These are phyloP conservation scores for Pseudogymnoascus sp. DNA, from an alignment of 2,329 filamentous ascomycete genomes.

Conservation along the genomic window DNA sequence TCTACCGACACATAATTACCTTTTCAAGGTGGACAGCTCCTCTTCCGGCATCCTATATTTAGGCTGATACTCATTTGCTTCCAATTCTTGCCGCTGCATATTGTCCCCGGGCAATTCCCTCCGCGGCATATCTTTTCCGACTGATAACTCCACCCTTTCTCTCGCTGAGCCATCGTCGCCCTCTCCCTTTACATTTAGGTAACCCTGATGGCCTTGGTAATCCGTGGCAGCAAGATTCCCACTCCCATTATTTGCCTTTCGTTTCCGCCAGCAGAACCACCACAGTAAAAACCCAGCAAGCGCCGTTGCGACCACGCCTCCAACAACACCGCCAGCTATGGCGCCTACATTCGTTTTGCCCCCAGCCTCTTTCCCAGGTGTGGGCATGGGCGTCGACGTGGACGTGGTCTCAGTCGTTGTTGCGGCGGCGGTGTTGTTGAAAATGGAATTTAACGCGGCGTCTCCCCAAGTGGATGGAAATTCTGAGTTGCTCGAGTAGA, in stretches of 20 bases:
- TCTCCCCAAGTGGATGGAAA: neutral
- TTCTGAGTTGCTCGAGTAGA: slow-evolving; percentile 5
- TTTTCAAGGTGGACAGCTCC: neutral
- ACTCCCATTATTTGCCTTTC: neutral
- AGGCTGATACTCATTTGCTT: neutral
- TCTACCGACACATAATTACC: neutral
- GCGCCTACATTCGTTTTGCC: slow-evolving; percentile 61
- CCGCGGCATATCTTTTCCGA: neutral
- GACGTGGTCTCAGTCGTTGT: neutral
- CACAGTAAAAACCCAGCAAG: slow-evolving; percentile 72
- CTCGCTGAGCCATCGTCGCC: neutral
- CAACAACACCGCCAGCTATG: slow-evolving; percentile 86
- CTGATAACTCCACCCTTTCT: neutral
- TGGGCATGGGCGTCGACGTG: neutral
- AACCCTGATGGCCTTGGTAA: neutral
- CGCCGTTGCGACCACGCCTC: slow-evolving; percentile 69
- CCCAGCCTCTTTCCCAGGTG: neutral
- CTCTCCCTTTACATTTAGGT: neutral
- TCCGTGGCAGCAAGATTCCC: neutral
- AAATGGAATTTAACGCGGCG: neutral
- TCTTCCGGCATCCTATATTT: neutral
- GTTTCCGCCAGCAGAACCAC: slow-evolving; percentile 55
- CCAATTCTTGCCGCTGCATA: neutral
- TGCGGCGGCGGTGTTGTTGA: neutral
- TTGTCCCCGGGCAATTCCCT: neutral